Evolutionary conservation across 768 basidiomycete species (phyloP).

Genomic region (Hypholoma fasciculare): DNA sequence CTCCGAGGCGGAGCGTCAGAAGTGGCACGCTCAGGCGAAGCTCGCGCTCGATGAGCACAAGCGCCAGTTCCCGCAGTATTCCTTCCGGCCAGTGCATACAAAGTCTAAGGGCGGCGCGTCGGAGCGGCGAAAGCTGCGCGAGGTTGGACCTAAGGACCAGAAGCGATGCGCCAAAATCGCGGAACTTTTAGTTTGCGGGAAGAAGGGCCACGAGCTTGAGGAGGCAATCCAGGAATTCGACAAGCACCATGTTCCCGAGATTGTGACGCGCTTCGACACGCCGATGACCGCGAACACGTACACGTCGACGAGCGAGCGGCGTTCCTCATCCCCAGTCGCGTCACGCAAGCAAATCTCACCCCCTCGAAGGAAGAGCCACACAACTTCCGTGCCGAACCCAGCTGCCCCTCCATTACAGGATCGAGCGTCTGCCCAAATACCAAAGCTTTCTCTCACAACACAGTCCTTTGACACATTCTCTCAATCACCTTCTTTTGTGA

Average conservation of each 20-base stretch:
- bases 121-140: slow-evolving; percentile 58
- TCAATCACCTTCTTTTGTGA: slow-evolving; percentile 45
- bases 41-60: slow-evolving; percentile 72
- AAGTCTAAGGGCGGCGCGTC: slow-evolving; percentile 36
- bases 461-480: slow-evolving; percentile 33
- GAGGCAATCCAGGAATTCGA: slow-evolving; percentile 56
- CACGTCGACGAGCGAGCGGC: slow-evolving; percentile 13
- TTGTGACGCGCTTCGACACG: slow-evolving; percentile 71
- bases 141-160: slow-evolving; percentile 62
- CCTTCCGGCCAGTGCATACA: slow-evolving; percentile 65
- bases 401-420: slow-evolving; percentile 3
- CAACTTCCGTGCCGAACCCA: slow-evolving; percentile 4
- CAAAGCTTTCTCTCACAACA: slow-evolving; percentile 20
- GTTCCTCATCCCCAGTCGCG: slow-evolving; percentile 9
- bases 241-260: slow-evolving; percentile 52
- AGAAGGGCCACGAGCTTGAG: slow-evolving; percentile 57
- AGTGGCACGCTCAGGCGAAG: slow-evolving; percentile 76
- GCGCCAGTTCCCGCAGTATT: slow-evolving; percentile 73
- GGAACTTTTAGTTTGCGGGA: slow-evolving; percentile 55
- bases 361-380: not conserved
- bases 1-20: slow-evolving; percentile 66
- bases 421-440: not conserved
- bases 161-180: slow-evolving; percentile 70
- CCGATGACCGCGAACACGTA: slow-evolving; percentile 64
- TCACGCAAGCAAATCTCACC: not conserved